These are phyloP conservation scores for Cronartium ribicola DNA, from an alignment of 1,284 basidiomycete genomes.

Conservation along the genomic window DNA sequence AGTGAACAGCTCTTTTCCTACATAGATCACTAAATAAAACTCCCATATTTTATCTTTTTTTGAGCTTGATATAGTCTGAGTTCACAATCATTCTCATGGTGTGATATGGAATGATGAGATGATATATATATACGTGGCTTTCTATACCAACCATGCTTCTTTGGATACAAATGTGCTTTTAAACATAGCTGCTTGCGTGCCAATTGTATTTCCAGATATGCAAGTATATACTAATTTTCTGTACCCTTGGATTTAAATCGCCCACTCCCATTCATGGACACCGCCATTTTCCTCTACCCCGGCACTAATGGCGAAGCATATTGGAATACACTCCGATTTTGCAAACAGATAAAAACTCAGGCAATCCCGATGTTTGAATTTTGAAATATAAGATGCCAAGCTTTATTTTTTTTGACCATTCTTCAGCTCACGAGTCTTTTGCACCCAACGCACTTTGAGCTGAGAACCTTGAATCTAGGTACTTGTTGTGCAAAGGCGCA, in stretches of 20 bases:
- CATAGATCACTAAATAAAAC: no score
- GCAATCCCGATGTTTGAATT: constrained; percentile 9
- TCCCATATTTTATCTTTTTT: no score
- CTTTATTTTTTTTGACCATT: constrained; percentile 21
- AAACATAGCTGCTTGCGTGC: neutral
- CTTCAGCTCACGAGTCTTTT: neutral
- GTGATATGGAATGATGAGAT: no score
- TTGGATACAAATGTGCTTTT: neutral
- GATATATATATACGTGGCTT: no score
- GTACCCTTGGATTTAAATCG: neutral
- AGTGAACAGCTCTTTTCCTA: no score
- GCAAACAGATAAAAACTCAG: neutral
- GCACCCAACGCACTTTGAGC: neutral
- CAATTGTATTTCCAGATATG: neutral
- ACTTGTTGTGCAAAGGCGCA: constrained; percentile 2
- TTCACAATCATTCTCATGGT: no score
- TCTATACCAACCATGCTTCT: neutral
- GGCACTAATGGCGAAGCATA: constrained; percentile 13
- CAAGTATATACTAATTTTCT: no score
- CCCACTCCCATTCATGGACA: neutral
- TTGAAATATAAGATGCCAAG: constrained; percentile 2
- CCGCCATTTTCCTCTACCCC: constrained; percentile 13
- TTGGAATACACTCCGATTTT: constrained; percentile 21
- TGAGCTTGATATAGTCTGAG: no score
- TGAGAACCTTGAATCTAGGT: constrained; percentile 15